These are phyloP conservation scores for Cantharellus cinnabarinus DNA, from an alignment of 768 basidiomycete species.

Conservation along the genomic window DNA sequence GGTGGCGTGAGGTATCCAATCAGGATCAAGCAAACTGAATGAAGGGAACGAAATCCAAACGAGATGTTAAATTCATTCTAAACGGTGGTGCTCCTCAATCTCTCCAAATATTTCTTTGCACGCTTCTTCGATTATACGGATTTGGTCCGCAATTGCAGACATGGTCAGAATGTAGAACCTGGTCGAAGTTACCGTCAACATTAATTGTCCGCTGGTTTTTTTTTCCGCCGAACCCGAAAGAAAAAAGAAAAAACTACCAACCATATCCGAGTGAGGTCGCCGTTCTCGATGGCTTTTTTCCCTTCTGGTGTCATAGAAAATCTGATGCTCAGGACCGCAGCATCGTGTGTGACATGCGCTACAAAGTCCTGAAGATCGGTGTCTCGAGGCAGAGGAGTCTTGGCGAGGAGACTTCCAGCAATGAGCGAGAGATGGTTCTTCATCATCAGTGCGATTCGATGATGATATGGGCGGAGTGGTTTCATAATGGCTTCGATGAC, in stretches of 20 bases:
- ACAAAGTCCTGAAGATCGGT: neutral
- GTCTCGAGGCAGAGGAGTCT: constrained; percentile 12
- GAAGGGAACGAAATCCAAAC: too few species aligned
- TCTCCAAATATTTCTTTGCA: neutral
- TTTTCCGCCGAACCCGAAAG: neutral
- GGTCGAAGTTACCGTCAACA: too few species aligned
- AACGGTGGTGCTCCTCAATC: neutral
- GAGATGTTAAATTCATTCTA: neutral
- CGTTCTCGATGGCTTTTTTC: constrained; percentile 6
- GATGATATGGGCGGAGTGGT: neutral
- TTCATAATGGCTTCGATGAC: neutral
- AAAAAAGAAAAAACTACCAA: neutral
- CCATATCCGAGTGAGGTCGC: constrained; percentile 11
- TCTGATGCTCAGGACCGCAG: constrained; percentile 10
- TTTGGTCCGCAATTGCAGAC: neutral
- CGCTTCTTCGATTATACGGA: neutral
- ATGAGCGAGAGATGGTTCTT: constrained; percentile 9
- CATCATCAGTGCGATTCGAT: neutral
- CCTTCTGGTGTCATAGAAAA: constrained; percentile 12
- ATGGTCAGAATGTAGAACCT: neutral
- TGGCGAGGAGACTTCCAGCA: constrained; percentile 11
- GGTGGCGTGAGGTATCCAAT: too few species aligned
- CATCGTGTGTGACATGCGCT: constrained; percentile 9
- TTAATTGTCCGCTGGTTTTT: neutral
- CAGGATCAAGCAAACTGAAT: too few species aligned